Conservation (phyloP, 805 yeast genomes). For the Cyberlindnera subsufficiens region DNA sequence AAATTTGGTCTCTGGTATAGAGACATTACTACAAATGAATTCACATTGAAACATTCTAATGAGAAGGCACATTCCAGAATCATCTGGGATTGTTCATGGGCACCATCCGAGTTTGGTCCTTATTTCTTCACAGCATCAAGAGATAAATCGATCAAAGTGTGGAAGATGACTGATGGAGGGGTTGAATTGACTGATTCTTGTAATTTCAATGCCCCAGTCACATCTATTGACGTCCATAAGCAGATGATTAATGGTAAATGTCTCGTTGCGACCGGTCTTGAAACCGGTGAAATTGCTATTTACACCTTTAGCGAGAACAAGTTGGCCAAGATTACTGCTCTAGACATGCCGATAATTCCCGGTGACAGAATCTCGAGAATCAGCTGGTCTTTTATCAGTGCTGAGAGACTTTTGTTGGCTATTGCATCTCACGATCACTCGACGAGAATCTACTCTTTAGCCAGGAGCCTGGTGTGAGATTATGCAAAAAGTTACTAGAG, state of each 20-base stretch:
- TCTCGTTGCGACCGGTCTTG: slow-evolving; percentile 61
- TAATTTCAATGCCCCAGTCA: slow-evolving; percentile 54
- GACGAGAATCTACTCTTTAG: slow-evolving; percentile 31
- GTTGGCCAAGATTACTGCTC: slow-evolving; percentile 24
- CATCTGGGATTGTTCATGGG: slow-evolving; percentile 94
- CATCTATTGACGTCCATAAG: slow-evolving; percentile 53
- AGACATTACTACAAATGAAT: slow-evolving; percentile 29
- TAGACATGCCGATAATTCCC: slow-evolving; percentile 45
- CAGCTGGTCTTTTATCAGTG: slow-evolving; percentile 40
- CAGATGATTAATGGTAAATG: slow-evolving; percentile 24
- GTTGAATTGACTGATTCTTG: slow-evolving; percentile 32
- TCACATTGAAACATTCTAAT: slow-evolving; percentile 33
- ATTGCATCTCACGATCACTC: slow-evolving; percentile 66
- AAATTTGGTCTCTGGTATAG: slow-evolving; percentile 71
- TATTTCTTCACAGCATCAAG: slow-evolving; percentile 82
- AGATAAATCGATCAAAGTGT: slow-evolving; percentile 72
- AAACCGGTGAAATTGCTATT: slow-evolving; percentile 53
- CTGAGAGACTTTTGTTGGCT: slow-evolving; percentile 37
- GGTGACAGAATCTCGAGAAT: slow-evolving; percentile 57
- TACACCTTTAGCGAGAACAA: slow-evolving; percentile 30
- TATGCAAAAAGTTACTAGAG: neutral
- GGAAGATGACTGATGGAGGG: slow-evolving; percentile 40
- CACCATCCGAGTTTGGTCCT: slow-evolving; percentile 41
- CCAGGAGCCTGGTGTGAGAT: slow-evolving; percentile 2
- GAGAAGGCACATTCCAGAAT: slow-evolving; percentile 86